A percentile compares a stretch with the other conserved stretches of the same genome.
Conservation (phyloP, 768 basidiomycete genomes). For the Phallus indusiatus region DNA sequence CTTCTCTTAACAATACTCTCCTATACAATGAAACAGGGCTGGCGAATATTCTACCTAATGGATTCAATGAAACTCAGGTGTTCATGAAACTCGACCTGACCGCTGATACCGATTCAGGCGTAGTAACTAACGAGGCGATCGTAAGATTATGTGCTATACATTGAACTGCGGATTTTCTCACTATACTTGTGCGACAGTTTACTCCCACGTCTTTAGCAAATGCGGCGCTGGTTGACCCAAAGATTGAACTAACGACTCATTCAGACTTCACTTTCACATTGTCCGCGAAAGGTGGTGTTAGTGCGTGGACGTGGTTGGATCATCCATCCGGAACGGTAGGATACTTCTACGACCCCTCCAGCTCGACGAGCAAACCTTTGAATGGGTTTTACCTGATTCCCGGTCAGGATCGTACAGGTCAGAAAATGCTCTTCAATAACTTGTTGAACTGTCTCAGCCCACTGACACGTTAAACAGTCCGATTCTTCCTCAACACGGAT, state of each 20-base stretch:
- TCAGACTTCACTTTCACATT: constrained; percentile 38
- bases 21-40: constrained; percentile 33
- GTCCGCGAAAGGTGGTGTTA: constrained; percentile 45
- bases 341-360: constrained; percentile 33
- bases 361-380: constrained; percentile 28
- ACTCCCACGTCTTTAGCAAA: constrained; percentile 40
- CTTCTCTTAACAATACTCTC: constrained; percentile 41
- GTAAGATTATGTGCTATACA: constrained; percentile 19
- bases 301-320: constrained; percentile 51
- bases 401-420: constrained; percentile 42
- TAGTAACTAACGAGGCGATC: constrained; percentile 41
- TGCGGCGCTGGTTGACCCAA: constrained; percentile 40
- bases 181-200: constrained; percentile 28
- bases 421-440: constrained; percentile 13
- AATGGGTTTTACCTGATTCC: constrained; percentile 52
- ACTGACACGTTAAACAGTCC: constrained; percentile 24
- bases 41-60: constrained; percentile 34
- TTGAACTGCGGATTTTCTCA: neutral
- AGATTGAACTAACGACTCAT: constrained; percentile 27
- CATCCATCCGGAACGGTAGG: constrained; percentile 48
- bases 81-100: constrained; percentile 45
- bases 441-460: neutral
- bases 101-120: constrained; percentile 30
- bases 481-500: constrained; percentile 29
- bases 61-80: constrained; percentile 32